Base-by-base conservation (phyloP, 2,329 filamentous ascomycete species). In the Beauveria asiatica region DNA sequence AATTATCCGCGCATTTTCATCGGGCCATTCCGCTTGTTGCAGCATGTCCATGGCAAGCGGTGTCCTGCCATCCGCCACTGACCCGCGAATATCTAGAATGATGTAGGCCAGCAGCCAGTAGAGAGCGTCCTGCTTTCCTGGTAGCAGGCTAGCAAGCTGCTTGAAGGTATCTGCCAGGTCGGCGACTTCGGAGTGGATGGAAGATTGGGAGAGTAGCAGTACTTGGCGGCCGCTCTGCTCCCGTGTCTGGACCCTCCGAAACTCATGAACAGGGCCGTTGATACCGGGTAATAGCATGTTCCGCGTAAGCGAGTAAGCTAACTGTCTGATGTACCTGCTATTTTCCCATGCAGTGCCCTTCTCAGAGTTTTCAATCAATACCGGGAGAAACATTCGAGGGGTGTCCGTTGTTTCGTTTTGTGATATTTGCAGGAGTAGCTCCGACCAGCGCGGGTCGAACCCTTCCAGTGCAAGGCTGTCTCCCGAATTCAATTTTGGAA, bases 331-430 rank as follows among this genome's bases (percentile, higher is more conserved):
- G 8, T 68, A 59, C 27, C 73, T 75, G 59, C 82, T 82, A 61
- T 79, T 74, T 57, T 78, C 76, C 83, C 84, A 86, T 17, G 82
- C 80, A 65, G 78, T 85, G 48, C 78, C 77, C 33, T 79, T 77
- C n/a, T 70, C 67, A 19, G 80, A 78, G 60, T 78, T 80, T 63
- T 87, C 84, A 10, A 85, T 73, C 0, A 91, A 70, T 23, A 86
- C 77, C 0, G 87, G 85, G 1, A 92, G 76, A 68, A 87, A 92
- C 13, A 90, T 78, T 45, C 78, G 72, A 13, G 73, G 66, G 1
- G 64, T 61, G 2, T 70, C 16, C 9, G 7, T 19, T 57, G 45
- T 5, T 65, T 42, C 21, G 50, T 1, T 41, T 45, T 55, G 44
- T 17, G 63, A 62, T 49, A 74, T 50, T 53, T 75, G 72, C 1